Conservation (phyloP, 208 protist species). For the Zelonia costaricensis region DNA sequence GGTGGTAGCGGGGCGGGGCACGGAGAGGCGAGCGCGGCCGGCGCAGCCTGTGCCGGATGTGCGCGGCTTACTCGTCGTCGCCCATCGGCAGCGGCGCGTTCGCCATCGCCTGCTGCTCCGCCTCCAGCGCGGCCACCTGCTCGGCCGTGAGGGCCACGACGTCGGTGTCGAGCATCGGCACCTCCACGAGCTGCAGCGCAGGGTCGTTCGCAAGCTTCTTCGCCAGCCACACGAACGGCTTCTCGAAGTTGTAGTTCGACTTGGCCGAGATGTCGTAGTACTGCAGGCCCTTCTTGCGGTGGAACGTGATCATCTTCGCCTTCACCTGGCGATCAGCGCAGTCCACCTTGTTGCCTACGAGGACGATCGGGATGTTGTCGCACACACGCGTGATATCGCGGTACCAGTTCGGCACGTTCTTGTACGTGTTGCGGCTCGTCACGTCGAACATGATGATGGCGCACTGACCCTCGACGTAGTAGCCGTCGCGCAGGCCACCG, state of each 20-base stretch:
- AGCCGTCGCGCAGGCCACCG: constrained; percentile 99
- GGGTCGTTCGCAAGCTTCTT: constrained; percentile 96
- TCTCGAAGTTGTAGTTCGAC: constrained; percentile 99
- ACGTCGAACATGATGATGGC: constrained; percentile 99
- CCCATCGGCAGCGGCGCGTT: constrained; percentile 93
- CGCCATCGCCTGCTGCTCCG: constrained; percentile 86
- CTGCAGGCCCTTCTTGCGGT: constrained; percentile 99
- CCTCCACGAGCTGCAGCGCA: constrained; percentile 95
- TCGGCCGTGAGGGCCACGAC: constrained; percentile 74
- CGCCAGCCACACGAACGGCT: constrained; percentile 99
- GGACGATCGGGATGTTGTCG: constrained; percentile 99
- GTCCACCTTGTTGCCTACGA: constrained; percentile 99
- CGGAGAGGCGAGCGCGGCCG: no score
- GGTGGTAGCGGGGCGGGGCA: no score
- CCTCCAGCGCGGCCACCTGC: constrained; percentile 84
- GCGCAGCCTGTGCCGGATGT: no score
- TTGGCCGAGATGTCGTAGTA: constrained; percentile 99
- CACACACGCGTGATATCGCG: constrained; percentile 99
- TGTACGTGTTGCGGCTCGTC: constrained; percentile 99
- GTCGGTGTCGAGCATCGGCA: constrained; percentile 75
- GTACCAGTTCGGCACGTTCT: constrained; percentile 99
- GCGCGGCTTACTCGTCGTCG: constrained; percentile 96
- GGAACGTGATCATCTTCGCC: constrained; percentile 99
- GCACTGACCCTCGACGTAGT: constrained; percentile 99
- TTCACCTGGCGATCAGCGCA: constrained; percentile 99